Base-by-base conservation (phyloP, 768 basidiomycete genomes). In the Mrakia blollopis region DNA sequence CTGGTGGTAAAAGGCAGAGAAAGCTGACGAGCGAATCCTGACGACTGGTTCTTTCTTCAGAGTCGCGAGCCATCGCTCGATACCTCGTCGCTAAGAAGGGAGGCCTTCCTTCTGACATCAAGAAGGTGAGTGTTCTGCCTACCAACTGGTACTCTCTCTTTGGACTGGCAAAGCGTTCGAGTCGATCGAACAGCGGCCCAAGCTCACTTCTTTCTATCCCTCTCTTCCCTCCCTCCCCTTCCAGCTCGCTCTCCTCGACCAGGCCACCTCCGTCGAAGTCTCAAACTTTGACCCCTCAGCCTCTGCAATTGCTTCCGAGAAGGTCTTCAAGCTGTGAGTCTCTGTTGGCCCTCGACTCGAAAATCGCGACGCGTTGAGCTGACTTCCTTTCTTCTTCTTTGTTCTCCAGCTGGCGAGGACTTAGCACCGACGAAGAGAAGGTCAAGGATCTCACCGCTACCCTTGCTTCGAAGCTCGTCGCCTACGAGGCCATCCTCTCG, bases 51-150 rank as follows among this genome's bases (percentile, higher is more conserved):
- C 44, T 2, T 5, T 3, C 7, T 35, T 14, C n/a, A 63, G 82
- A 82, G 62, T 77, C 73, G 10, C 73, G 80, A 30, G 79, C 79
- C 18, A 90, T 91, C 78, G 82, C 80, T 52, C 86, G 88, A 21
- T 91, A 91, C 81, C 80, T 91, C 79, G 87, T 85, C 50, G 81
- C 82, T 54, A 90, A 90, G 69, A 86, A 89, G 77, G 89, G 88
- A 30, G 85, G 91, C 44, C 83, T 89, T 39, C 90, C 90, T 21
- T 72, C 72, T 61, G 76, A 82, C 6, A 63, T 80, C 35, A 85
- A 86, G 50, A 81, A 83, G 80, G 83, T 83, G 14, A 69, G 71
- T 37, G n/a, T n/a, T n/a, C n/a, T n/a, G n/a, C n/a, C n/a, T n/a
- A n/a, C n/a, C n/a, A n/a, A n/a, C n/a, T n/a, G n/a, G n/a, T n/a